Conservation (phyloP, 2,329 filamentous ascomycete genomes). For the Gnomoniopsis sp. region DNA sequence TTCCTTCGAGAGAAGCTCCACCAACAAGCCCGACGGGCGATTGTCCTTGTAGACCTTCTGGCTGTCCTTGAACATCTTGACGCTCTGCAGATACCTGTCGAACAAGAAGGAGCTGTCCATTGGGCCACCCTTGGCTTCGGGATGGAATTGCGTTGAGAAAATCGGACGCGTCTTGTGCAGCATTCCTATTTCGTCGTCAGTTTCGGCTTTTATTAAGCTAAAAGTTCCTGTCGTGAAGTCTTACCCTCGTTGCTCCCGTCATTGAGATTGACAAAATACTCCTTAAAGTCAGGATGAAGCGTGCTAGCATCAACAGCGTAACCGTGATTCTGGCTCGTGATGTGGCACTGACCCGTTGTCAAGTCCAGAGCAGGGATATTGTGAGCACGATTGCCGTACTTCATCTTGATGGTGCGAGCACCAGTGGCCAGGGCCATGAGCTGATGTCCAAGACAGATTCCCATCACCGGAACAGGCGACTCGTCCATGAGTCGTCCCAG, state of each 20-base stretch:
- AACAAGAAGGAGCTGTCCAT: slow-evolving; percentile 96
- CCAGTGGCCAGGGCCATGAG: slow-evolving; percentile 86
- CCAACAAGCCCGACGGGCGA: slow-evolving; percentile 80
- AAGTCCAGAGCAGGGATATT: slow-evolving; percentile 96
- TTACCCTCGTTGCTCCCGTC: slow-evolving; percentile 90
- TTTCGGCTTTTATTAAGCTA: slow-evolving; percentile 19
- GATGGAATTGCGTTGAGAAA: slow-evolving; percentile 98
- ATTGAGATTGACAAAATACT: slow-evolving; percentile 98
- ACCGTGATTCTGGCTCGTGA: slow-evolving; percentile 97
- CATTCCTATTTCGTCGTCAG: slow-evolving; percentile 53
- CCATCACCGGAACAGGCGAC: slow-evolving; percentile 90
- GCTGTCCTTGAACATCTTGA: slow-evolving; percentile 82
- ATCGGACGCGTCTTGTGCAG: slow-evolving; percentile 95
- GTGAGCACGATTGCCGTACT: slow-evolving; percentile 98
- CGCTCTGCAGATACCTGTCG: slow-evolving; percentile 90
- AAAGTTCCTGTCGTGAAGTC: slow-evolving; percentile 20
- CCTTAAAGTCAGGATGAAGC: slow-evolving; percentile 83
- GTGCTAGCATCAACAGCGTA: slow-evolving; percentile 89
- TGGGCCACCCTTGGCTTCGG: slow-evolving; percentile 94
- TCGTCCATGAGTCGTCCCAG: slow-evolving; percentile 86
- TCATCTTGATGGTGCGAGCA: slow-evolving; percentile 91
- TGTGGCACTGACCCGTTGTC: slow-evolving; percentile 96
- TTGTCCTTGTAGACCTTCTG: slow-evolving; percentile 80
- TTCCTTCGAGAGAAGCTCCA: slow-evolving; percentile 90
- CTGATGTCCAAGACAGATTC: slow-evolving; percentile 97